A percentile compares a stretch with the other conserved stretches of the same genome.
phyloP scores from a whole-genome alignment of 768 basidiomycete species.

The Mycena alexandri region DNA sequence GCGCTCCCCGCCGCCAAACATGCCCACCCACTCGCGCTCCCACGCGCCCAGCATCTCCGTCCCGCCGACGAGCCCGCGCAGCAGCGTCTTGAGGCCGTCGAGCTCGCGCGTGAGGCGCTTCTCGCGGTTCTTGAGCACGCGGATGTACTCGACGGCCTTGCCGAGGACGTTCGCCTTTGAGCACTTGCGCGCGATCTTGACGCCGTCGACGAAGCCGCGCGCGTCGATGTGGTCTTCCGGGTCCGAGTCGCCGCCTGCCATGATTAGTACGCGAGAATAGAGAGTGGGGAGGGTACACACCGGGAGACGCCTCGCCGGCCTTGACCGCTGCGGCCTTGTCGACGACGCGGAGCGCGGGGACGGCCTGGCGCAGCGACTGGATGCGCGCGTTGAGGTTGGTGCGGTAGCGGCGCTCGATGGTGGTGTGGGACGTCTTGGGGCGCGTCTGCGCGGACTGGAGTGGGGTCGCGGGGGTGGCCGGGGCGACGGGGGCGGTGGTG shows the following conservation, averaged over 20 bases:
- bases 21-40: slow-evolving; percentile 80
- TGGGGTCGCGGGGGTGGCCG: slow-evolving; percentile 10
- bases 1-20: slow-evolving; percentile 81
- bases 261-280: too few species aligned
- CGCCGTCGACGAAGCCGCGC: slow-evolving; percentile 91
- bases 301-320: slow-evolving; percentile 42
- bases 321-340: slow-evolving; percentile 51
- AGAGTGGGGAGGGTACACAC: too few species aligned
- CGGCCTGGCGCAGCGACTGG: slow-evolving; percentile 81
- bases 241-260: too few species aligned
- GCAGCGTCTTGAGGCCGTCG: slow-evolving; percentile 76
- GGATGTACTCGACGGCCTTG: slow-evolving; percentile 93
- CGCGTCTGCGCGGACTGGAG: slow-evolving; percentile 52
- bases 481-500: slow-evolving; percentile 33
- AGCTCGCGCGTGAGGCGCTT: slow-evolving; percentile 78
- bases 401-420: slow-evolving; percentile 89
- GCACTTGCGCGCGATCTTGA: slow-evolving; percentile 91
- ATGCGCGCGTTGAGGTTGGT: slow-evolving; percentile 92
- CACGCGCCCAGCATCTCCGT: slow-evolving; percentile 78
- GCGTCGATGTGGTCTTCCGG: slow-evolving; percentile 77
- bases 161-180: slow-evolving; percentile 92
- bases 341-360: slow-evolving; percentile 83
- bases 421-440: slow-evolving; percentile 91
- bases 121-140: slow-evolving; percentile 87
- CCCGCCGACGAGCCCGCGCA: slow-evolving; percentile 81